Evolutionary conservation across 805 yeast species (phyloP).

Genomic region (Schwanniomyces yamadae): DNA sequence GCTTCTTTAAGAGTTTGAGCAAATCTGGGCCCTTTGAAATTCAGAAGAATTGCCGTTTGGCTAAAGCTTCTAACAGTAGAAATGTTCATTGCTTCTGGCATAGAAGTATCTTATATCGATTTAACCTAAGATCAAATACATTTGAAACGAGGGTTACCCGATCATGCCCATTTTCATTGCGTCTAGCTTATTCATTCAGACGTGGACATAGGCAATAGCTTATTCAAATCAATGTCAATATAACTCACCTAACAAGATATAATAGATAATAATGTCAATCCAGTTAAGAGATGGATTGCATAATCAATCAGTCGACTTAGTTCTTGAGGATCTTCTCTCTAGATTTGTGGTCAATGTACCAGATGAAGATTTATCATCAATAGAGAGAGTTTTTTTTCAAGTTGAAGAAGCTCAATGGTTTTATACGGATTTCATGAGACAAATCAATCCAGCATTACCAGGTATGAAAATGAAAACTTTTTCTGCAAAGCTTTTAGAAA

Average conservation of each 20-base stretch:
- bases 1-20: constrained; percentile 36
- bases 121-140: too few relatives aligned
- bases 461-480: constrained; percentile 73
- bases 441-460: constrained; percentile 73
- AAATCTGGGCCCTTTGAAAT: constrained; percentile 30
- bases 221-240: constrained; percentile 1
- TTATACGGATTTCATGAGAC: constrained; percentile 79
- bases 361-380: constrained; percentile 79
- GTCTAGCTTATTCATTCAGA: too few relatives aligned
- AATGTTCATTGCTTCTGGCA: not conserved
- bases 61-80: constrained; percentile 1
- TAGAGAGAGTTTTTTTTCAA: constrained; percentile 82
- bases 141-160: not conserved
- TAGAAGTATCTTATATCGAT: not conserved
- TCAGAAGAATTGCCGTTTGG: not conserved
- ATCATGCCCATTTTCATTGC: constrained; percentile 1
- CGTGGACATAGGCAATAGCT: not conserved
- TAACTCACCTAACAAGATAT: constrained; percentile 1
- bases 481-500: constrained; percentile 61
- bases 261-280: constrained; percentile 48
- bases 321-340: constrained; percentile 81
- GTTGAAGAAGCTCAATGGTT: constrained; percentile 99
- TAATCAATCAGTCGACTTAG: constrained; percentile 66
- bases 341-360: constrained; percentile 92
- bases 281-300: constrained; percentile 56